Evolutionary conservation across 257 asterid genomes (phyloP), one percentile per base, ranked within the genome.

Genomic region (Solanum lycopersicoides): DNA sequence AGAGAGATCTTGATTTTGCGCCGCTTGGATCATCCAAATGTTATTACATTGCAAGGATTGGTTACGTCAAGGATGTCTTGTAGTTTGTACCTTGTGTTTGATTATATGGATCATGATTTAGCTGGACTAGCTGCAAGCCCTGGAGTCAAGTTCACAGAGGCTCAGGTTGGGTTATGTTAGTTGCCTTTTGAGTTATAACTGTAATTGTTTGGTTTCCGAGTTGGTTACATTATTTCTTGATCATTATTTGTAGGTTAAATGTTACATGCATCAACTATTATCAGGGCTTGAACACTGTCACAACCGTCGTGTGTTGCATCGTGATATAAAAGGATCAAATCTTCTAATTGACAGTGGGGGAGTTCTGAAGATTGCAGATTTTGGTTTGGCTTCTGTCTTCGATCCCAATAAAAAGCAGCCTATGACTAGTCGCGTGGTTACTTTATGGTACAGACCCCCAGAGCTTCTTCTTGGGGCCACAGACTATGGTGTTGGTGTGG

Each of bases 221-320:
- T 84, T 39, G 66, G 88, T 89, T 84, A 88, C 34, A 59, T 88
- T 75, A 63, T 71, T 12, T 88, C n/a, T 75, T 87, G 89, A 87
- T 89, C 83, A 44, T 87, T 50, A 86, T 34, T 79, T 89, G 73
- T 89, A 95, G 98, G 98, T 95, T 84, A 95, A 95, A 91, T 95
- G 98, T 93, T 95, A 93, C 90, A 89, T 94, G 92, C 93, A 91
- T 82, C 98, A 95, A 89, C 91, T 95, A 44, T 85, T 95, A 85
- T 91, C 98, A 32, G 98, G 98, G 79, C 98, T 95, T 53, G 98
- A 95, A 89, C 97, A 95, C 84, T 95, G 98, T 87, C 98, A 95
- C 86, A 92, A 88, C 72, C 96, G 94, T 50, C 93, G 93, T 69
- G 95, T 94, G 86, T 88, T 95, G 91, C 98, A 95, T 83, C 98